A percentile compares a stretch with the other conserved stretches of the same genome.
Conservation (phyloP, 805 yeast genomes). For the Ogataea ramenticola region DNA sequence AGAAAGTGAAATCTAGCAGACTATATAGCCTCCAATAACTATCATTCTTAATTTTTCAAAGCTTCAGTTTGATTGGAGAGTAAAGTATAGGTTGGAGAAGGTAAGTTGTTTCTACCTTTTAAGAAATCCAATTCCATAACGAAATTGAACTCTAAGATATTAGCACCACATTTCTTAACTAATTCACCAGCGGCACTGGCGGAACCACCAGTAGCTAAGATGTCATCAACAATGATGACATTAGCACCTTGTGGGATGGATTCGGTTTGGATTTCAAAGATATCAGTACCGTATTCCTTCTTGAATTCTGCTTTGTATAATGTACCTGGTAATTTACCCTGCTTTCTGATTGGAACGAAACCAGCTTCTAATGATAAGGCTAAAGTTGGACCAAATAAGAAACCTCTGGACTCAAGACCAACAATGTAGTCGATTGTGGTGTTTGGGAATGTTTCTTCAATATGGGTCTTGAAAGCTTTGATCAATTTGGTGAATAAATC, state of each 20-base stretch:
- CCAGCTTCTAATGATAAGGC: constrained; percentile 87
- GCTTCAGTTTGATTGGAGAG: constrained; percentile 73
- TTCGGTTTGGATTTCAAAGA: constrained; percentile 79
- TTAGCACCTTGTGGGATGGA: constrained; percentile 74
- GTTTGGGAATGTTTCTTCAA: constrained; percentile 49
- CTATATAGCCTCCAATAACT: no score
- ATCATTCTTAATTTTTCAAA: constrained; percentile 14
- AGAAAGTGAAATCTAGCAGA: no score
- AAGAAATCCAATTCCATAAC: constrained; percentile 93
- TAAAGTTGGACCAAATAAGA: constrained; percentile 90
- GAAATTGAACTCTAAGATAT: constrained; percentile 73
- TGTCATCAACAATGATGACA: constrained; percentile 88
- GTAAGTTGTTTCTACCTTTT: constrained; percentile 84
- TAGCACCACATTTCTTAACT: constrained; percentile 58
- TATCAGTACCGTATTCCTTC: constrained; percentile 92
- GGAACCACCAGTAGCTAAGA: constrained; percentile 97
- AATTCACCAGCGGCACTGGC: constrained; percentile 92
- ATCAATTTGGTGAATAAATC: constrained; percentile 72
- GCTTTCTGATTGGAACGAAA: constrained; percentile 92
- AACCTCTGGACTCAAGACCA: constrained; percentile 96
- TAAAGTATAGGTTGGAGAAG: constrained; percentile 84
- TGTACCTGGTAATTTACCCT: constrained; percentile 92
- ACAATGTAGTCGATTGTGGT: constrained; percentile 70
- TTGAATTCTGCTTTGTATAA: constrained; percentile 61
- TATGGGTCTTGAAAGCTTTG: constrained; percentile 70